Percentiles rank a stretch among this genome's conserved stretches.
These are phyloP conservation scores for Saposhnikovia divaricata DNA, from an alignment of 129 eudicot genomes.

Conservation along the genomic window DNA sequence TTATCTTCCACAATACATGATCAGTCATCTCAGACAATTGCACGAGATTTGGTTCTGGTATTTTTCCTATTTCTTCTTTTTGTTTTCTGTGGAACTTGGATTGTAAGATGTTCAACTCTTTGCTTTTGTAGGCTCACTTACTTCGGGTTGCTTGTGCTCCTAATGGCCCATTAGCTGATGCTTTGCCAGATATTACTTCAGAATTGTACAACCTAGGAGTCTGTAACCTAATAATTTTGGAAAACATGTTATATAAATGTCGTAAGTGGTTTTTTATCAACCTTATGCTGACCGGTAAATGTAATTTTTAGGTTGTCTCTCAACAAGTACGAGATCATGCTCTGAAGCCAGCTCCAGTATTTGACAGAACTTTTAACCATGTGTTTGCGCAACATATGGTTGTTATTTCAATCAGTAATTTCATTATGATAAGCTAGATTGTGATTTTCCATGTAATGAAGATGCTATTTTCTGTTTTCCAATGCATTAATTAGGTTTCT, in stretches of 20 bases:
- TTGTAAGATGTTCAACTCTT: constrained; percentile 11
- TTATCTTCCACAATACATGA: constrained; percentile 33
- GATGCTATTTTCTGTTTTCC: constrained; percentile 2
- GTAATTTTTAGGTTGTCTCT: constrained; percentile 59
- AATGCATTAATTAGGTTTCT: constrained; percentile 35
- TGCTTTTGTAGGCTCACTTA: constrained; percentile 68
- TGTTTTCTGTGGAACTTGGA: constrained; percentile 6
- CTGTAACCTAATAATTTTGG: constrained; percentile 14
- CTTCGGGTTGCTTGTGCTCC: constrained; percentile 91
- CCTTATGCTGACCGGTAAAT: constrained; percentile 14
- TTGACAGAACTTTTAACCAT: constrained; percentile 50
- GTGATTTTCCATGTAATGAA: constrained; percentile 10
- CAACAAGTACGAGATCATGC: constrained; percentile 60
- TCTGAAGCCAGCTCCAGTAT: constrained; percentile 42
- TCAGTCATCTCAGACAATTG: constrained; percentile 45
- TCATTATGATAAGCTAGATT: neutral
- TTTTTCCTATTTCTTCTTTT: constrained; percentile 1
- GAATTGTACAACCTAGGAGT: constrained; percentile 83
- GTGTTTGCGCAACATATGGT: constrained; percentile 67
- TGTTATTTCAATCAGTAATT: constrained; percentile 12
- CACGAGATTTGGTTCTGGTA: constrained; percentile 75
- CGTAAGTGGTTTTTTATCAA: neutral
- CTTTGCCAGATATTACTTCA: constrained; percentile 77
- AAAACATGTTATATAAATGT: neutral
- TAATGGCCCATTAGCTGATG: constrained; percentile 68